phyloP scores from a whole-genome alignment of 805 yeast species.

The Candida suzukii region DNA sequence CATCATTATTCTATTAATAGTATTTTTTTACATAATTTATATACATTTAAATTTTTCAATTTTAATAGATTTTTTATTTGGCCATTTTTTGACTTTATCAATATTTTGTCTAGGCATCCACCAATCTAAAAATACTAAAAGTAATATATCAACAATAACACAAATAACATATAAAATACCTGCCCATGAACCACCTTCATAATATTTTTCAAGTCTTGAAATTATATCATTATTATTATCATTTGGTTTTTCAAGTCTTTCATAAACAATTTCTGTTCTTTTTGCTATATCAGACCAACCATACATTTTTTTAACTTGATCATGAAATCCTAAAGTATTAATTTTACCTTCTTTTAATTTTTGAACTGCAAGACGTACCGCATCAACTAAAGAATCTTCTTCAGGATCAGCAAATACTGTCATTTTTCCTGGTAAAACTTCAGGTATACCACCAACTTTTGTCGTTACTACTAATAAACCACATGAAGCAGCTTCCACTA shows the following conservation, averaged over 20 bases:
- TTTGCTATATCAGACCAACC: conserved; percentile 87
- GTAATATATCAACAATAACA: conserved; percentile 69
- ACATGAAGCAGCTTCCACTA: conserved; percentile 97
- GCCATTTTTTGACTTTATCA: conserved; percentile 83
- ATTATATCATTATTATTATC: conserved; percentile 35
- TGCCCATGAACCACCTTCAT: conserved; percentile 75
- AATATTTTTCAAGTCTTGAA: conserved; percentile 54
- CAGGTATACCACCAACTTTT: conserved; percentile 96
- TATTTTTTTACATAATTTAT: no score
- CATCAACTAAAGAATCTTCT: conserved; percentile 70
- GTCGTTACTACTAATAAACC: conserved; percentile 92
- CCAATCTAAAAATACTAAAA: conserved; percentile 59
- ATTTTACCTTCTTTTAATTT: conserved; percentile 48
- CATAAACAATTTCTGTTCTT: conserved; percentile 79
- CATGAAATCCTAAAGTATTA: conserved; percentile 73
- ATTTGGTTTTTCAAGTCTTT: conserved; percentile 23
- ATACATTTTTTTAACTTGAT: conserved; percentile 73
- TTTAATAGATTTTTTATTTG: conserved; percentile 17
- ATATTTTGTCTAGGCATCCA: conserved; percentile 60
- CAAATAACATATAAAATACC: conserved; percentile 79
- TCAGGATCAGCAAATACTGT: conserved; percentile 86
- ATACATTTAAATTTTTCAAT: no score
- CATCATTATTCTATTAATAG: background rate
- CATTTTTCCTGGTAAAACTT: conserved; percentile 90
- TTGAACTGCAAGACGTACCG: conserved; percentile 64